Evolutionary conservation across 75 land plant species (phyloP), one percentile per base, ranked within the genome.

Genomic region (Selaginella moellendorffii): DNA sequence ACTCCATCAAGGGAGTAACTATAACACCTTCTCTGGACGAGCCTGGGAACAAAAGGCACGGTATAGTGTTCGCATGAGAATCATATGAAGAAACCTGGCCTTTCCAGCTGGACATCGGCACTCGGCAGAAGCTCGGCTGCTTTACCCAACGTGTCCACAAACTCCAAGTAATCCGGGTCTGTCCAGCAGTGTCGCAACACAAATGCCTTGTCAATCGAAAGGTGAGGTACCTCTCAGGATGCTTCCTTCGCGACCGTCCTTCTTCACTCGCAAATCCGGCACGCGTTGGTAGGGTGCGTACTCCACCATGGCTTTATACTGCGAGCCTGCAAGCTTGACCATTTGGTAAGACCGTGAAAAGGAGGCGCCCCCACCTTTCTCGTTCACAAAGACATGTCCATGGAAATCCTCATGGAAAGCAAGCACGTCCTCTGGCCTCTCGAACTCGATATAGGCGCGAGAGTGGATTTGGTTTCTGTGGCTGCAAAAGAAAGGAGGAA

Each of bases 201-300:
- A 36, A 36, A 36, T 36, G 46, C 14, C 10, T 36, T 36, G 5
- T 36, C 5, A 36, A 36, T 36, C 5, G 30, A 25, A 52, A 59
- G 28, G 1, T 29, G 30, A 63, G 18, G 22, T 30, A 79, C 97
- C 97, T 79, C 81, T 87, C 0, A 31, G 61, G 52, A 91, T 85
- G 26, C 84, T 76, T 26, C 95, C 95, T 70, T 87, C 97, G 59
- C 93, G 81, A 10, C 75, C 82, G 79, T 91, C 97, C 31, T 85
- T 88, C 70, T 91, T 91, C 2, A 69, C 52, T 54, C 73, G 73
- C 12, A 63, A 67, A 66, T 83, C 86, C 52, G 97, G 95, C 30
- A 88, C 81, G 28, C 95, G 84, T 67, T 91, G 97, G 51, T 85
- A 82, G 1, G 97, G 97, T 60, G 95, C 88, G 81, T 91, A 88